phyloP scores from a whole-genome alignment of 2,329 filamentous ascomycete genomes.

The Grosmannia clavigera region DNA sequence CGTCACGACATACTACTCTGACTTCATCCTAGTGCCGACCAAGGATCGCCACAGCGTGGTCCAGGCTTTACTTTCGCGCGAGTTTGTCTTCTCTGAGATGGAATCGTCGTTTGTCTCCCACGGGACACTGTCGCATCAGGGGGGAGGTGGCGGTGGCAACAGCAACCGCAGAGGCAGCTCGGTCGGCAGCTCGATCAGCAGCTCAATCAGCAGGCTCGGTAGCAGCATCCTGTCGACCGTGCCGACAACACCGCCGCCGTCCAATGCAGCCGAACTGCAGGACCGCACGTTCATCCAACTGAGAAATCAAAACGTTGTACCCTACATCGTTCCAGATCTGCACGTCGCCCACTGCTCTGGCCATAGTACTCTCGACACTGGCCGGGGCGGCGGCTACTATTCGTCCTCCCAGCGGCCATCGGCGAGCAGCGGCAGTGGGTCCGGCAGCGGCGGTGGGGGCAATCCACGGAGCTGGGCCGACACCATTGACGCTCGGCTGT shows the following conservation, averaged over 20 bases:
- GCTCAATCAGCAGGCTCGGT: conserved; percentile 31
- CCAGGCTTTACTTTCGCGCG: conserved; percentile 61
- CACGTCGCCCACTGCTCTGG: conserved; percentile 76
- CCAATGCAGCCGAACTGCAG: conserved; percentile 68
- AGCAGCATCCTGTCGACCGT: conserved; percentile 20
- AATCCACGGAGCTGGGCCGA: conserved; percentile 34
- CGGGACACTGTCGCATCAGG: conserved; percentile 21
- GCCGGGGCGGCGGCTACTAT: conserved; percentile 20
- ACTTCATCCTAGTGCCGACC: conserved; percentile 84
- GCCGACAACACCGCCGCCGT: conserved; percentile 63
- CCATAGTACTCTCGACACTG: conserved; percentile 8
- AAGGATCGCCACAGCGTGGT: conserved; percentile 65
- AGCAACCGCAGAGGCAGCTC: conserved; percentile 11
- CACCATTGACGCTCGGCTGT: conserved; percentile 49
- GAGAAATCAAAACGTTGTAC: conserved; percentile 62
- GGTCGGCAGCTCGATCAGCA: conserved; percentile 30
- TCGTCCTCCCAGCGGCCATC: conserved; percentile 15
- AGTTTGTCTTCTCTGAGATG: conserved; percentile 69
- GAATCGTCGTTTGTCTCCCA: conserved; percentile 55
- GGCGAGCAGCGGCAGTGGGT: conserved; percentile 24
- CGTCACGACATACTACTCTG: conserved; percentile 95
- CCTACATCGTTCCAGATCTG: conserved; percentile 55
- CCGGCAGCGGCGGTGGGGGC: conserved; percentile 17
- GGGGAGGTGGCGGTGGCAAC: neutral
- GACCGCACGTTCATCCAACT: conserved; percentile 72